phyloP scores from a whole-genome alignment of 768 basidiomycete species.

The Chalciporus sphaerocephalus region DNA sequence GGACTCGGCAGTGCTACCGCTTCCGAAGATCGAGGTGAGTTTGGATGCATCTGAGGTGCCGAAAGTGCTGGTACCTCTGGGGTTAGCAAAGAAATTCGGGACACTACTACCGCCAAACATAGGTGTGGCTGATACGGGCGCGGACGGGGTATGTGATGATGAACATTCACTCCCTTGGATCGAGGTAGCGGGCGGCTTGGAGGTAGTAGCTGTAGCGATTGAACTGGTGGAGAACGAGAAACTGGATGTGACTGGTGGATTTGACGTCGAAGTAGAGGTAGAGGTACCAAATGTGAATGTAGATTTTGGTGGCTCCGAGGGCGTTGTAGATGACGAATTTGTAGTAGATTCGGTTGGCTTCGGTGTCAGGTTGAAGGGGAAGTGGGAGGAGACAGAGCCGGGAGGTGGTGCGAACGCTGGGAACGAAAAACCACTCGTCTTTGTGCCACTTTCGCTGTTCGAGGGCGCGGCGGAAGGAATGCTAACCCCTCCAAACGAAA shows the following conservation, averaged over 20 bases:
- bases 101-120: conserved; percentile 13
- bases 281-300: conserved; percentile 24
- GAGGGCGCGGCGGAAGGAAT: conserved; percentile 10
- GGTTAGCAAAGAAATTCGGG: conserved; percentile 22
- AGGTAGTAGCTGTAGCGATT: conserved; percentile 5
- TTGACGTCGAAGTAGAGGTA: conserved; percentile 4
- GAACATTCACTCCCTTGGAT: conserved; percentile 12
- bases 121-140: conserved; percentile 11
- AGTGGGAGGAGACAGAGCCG: conserved; percentile 5
- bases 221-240: conserved; percentile 18
- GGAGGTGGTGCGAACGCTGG: conserved; percentile 22
- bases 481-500: conserved; percentile 32
- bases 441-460: conserved; percentile 18
- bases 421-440: conserved; percentile 23
- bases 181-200: conserved; percentile 6
- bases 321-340: conserved; percentile 11
- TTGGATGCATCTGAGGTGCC: conserved; percentile 20
- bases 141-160: conserved; percentile 2
- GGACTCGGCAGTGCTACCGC: conserved; percentile 10
- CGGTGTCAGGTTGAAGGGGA: conserved; percentile 13
- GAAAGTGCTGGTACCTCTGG: conserved; percentile 17
- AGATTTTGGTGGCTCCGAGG: conserved; percentile 26
- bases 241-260: conserved; percentile 8
- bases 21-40: conserved; percentile 27
- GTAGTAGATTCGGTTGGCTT: conserved; percentile 18